A percentile compares a stretch with the other conserved stretches of the same genome.
These are phyloP conservation scores for Xanthoparmelia taractica DNA, from an alignment of 495 filamentous ascomycete species.

Conservation along the genomic window DNA sequence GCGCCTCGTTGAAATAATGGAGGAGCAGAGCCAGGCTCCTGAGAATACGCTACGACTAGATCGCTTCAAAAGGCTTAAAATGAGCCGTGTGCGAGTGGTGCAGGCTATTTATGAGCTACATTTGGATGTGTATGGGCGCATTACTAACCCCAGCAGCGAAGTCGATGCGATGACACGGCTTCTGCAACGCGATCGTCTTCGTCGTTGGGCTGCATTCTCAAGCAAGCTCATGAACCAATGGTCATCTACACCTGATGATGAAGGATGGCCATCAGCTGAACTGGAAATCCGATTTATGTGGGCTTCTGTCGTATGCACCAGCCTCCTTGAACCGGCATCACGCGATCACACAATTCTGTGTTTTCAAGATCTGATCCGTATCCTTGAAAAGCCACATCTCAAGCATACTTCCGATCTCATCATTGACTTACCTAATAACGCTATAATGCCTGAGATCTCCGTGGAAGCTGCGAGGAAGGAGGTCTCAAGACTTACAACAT, in stretches of 20 bases:
- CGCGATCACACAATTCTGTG: constrained; percentile 74
- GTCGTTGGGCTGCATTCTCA: constrained; percentile 67
- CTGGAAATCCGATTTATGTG: constrained; percentile 64
- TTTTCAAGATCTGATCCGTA: constrained; percentile 60
- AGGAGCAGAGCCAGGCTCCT: constrained; percentile 20
- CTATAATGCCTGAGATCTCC: constrained; percentile 83
- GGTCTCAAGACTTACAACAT: constrained; percentile 81
- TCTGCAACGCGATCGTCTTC: constrained; percentile 59
- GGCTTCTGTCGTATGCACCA: constrained; percentile 70
- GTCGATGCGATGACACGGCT: constrained; percentile 51
- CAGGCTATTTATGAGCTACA: constrained; percentile 84
- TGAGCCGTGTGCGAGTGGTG: constrained; percentile 45
- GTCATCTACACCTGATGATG: constrained; percentile 28
- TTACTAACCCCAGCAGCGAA: constrained; percentile 66
- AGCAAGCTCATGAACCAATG: constrained; percentile 47
- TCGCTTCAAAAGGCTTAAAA: constrained; percentile 23
- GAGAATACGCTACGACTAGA: too few relatives aligned
- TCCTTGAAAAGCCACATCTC: constrained; percentile 36
- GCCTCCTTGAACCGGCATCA: constrained; percentile 55
- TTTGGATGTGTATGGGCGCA: constrained; percentile 71
- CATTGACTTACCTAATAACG: constrained; percentile 75
- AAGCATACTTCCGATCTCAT: constrained; percentile 19
- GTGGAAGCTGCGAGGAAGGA: constrained; percentile 73
- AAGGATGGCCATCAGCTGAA: constrained; percentile 36
- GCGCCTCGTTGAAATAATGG: constrained; percentile 37